Evolutionary conservation across 805 yeast species (phyloP).

Genomic region (Nakazawaea wyomingensis): DNA sequence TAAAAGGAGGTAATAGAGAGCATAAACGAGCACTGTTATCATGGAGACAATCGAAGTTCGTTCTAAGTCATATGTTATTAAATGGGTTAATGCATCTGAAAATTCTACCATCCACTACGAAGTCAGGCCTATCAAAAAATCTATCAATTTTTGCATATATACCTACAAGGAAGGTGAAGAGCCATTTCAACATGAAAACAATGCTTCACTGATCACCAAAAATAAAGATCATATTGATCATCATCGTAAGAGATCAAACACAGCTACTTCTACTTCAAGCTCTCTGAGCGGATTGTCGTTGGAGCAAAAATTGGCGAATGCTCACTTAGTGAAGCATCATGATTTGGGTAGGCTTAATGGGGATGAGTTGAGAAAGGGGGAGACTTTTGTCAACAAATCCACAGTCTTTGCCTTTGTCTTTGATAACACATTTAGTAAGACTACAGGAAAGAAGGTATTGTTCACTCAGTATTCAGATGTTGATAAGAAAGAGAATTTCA

Average conservation of each 20-base stretch:
- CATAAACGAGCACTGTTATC: not conserved
- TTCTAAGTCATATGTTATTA: slow-evolving; percentile 80
- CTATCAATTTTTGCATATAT: slow-evolving; percentile 38
- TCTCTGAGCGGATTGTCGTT: slow-evolving; percentile 19
- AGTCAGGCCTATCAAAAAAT: slow-evolving; percentile 68
- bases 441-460: slow-evolving; percentile 72
- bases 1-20: not conserved
- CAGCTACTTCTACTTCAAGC: slow-evolving; percentile 8
- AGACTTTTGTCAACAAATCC: slow-evolving; percentile 50
- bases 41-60: slow-evolving; percentile 93
- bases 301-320: slow-evolving; percentile 52
- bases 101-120: slow-evolving; percentile 70
- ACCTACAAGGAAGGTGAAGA: slow-evolving; percentile 20
- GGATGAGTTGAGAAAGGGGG: slow-evolving; percentile 59
- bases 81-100: slow-evolving; percentile 82
- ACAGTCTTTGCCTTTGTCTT: slow-evolving; percentile 85
- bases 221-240: slow-evolving; percentile 12
- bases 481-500: slow-evolving; percentile 12
- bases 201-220: slow-evolving; percentile 9
- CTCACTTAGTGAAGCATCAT: slow-evolving; percentile 45
- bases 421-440: slow-evolving; percentile 88
- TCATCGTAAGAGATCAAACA: slow-evolving; percentile 9
- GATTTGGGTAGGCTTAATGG: slow-evolving; percentile 55
- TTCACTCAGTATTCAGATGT: slow-evolving; percentile 48
- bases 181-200: not conserved